Conservation (phyloP, 345 rosid genomes). For the Reutealis trisperma region DNA sequence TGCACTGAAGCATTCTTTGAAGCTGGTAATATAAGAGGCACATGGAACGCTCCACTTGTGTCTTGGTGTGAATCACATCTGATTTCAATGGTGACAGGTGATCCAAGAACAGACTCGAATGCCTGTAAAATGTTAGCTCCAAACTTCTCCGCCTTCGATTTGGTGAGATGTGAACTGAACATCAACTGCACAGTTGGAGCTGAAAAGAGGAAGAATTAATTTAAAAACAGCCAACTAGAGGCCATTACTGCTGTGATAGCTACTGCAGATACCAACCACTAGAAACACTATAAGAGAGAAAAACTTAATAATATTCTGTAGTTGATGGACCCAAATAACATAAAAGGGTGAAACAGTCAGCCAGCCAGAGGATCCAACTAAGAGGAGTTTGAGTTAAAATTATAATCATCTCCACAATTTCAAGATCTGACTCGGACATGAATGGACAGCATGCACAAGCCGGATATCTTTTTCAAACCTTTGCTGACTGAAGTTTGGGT, state of each 20-base stretch:
- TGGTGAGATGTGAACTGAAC: conserved; percentile 63
- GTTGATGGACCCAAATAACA: no score
- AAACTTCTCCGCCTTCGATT: conserved; percentile 70
- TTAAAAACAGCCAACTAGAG: neutral
- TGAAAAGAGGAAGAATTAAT: conserved; percentile 31
- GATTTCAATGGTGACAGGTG: conserved; percentile 76
- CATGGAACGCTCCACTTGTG: conserved; percentile 26
- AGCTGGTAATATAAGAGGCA: conserved; percentile 44
- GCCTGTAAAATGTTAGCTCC: conserved; percentile 67
- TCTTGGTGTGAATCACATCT: conserved; percentile 63
- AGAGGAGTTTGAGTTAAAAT: no score
- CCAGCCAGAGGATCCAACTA: no score
- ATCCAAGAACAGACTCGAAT: conserved; percentile 78
- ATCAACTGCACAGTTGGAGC: conserved; percentile 86
- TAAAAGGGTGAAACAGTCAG: no score
- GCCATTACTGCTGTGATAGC: neutral
- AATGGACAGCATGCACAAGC: no score
- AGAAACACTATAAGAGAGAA: neutral
- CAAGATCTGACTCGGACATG: no score
- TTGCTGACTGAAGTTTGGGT: no score
- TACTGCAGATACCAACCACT: neutral
- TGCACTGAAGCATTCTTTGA: conserved; percentile 45
- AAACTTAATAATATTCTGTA: no score
- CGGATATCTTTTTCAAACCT: no score
- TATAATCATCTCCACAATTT: no score